Evolutionary conservation across 441 rosid genomes (phyloP).

Genomic region (Rhodomyrtus psidioides): DNA sequence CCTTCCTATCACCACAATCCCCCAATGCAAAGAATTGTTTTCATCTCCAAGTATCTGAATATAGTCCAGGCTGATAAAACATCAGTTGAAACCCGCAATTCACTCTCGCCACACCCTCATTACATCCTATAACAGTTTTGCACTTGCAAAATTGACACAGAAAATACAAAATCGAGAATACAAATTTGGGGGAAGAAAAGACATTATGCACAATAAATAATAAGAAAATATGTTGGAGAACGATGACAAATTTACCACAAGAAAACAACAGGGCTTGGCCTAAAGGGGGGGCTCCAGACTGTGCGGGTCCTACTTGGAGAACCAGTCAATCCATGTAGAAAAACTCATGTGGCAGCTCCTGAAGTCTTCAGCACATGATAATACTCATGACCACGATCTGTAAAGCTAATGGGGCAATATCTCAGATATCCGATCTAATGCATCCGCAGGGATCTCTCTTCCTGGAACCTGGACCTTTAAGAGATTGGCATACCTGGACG

Average conservation of each 20-base stretch:
- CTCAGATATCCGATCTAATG: background rate
- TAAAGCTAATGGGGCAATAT: conserved; percentile 5
- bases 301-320: background rate
- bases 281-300: background rate
- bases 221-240: background rate
- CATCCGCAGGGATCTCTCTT: conserved; percentile 6
- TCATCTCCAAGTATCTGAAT: background rate
- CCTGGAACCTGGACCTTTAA: conserved; percentile 4
- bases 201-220: background rate
- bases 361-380: conserved; percentile 59
- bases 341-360: conserved; percentile 23
- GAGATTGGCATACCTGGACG: conserved; percentile 1
- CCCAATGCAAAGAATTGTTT: background rate
- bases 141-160: background rate
- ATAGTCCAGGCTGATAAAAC: background rate
- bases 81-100: background rate
- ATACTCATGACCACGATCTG: background rate
- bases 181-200: background rate
- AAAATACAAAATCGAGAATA: background rate
- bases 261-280: background rate
- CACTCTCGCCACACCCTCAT: background rate
- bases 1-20: background rate
- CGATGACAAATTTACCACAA: background rate
- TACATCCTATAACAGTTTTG: background rate
- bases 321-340: background rate